Evolutionary conservation across 305 asterid species (phyloP).

Genomic region (Solanum hybrid): DNA sequence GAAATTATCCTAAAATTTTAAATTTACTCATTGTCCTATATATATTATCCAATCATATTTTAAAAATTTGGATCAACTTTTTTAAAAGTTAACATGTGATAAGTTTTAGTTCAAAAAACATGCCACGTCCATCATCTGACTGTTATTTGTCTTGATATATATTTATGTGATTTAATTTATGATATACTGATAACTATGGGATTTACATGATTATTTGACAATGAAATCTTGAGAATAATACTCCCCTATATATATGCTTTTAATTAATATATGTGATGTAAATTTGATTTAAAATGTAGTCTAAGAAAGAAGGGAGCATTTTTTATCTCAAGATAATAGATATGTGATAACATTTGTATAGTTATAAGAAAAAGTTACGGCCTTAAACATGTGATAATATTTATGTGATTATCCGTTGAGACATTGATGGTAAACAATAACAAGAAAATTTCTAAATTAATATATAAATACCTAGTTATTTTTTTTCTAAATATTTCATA

Average conservation of each 20-base stretch:
- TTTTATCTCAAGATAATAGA: background rate
- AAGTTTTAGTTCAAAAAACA: background rate
- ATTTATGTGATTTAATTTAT: background rate
- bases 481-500: background rate
- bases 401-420: background rate
- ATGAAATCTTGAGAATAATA: background rate
- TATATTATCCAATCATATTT: slow-evolving; percentile 2
- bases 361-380: background rate
- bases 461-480: background rate
- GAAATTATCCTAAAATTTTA: background rate
- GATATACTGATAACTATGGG: background rate
- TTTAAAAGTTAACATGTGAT: background rate
- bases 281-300: background rate
- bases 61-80: background rate
- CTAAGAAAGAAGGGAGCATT: background rate
- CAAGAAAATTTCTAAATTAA: background rate
- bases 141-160: background rate
- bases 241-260: background rate
- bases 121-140: background rate
- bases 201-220: background rate
- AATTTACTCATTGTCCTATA: background rate
- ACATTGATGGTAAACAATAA: too few species aligned
- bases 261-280: background rate
- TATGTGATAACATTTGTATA: background rate
- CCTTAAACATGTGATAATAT: background rate